phyloP scores from a whole-genome alignment of 1,139 yeast species.

The Saccharomycopsis hybrid region DNA sequence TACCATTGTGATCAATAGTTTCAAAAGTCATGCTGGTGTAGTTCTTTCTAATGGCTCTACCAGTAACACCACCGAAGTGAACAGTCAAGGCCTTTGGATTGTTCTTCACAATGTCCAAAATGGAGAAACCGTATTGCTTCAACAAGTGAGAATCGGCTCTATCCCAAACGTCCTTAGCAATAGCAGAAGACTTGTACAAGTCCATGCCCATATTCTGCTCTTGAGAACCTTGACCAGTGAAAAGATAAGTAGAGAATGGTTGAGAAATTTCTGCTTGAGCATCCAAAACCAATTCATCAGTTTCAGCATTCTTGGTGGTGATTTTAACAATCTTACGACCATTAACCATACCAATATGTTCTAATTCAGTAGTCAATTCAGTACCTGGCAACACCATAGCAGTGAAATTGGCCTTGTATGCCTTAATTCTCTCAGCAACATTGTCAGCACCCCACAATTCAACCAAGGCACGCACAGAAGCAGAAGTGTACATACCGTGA shows the following conservation, averaged over 20 bases:
- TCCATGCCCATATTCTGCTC: slow-evolving; percentile 99
- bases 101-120: slow-evolving; percentile 88
- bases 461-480: slow-evolving; percentile 87
- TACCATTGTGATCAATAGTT: slow-evolving; percentile 81
- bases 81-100: slow-evolving; percentile 94
- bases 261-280: slow-evolving; percentile 99
- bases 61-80: slow-evolving; percentile 97
- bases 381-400: slow-evolving; percentile 99
- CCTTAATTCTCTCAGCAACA: slow-evolving; percentile 92
- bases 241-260: slow-evolving; percentile 92
- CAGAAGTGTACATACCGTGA: slow-evolving; percentile 98
- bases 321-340: slow-evolving; percentile 97
- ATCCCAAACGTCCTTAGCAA: slow-evolving; percentile 96
- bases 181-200: slow-evolving; percentile 80
- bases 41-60: slow-evolving; percentile 90
- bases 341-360: slow-evolving; percentile 97
- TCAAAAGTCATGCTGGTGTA: slow-evolving; percentile 97
- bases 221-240: slow-evolving; percentile 99
- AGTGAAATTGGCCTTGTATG: slow-evolving; percentile 82
- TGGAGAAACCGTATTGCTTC: slow-evolving; percentile 93
- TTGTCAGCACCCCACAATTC: slow-evolving; percentile 99
- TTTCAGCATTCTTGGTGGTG: slow-evolving; percentile 77
- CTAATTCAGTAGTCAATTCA: slow-evolving; percentile 76
- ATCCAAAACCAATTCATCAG: slow-evolving; percentile 65
- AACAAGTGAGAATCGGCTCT: slow-evolving; percentile 93